Base-by-base conservation (phyloP, 2,329 filamentous ascomycete species). In the Penicillium digitatum region DNA sequence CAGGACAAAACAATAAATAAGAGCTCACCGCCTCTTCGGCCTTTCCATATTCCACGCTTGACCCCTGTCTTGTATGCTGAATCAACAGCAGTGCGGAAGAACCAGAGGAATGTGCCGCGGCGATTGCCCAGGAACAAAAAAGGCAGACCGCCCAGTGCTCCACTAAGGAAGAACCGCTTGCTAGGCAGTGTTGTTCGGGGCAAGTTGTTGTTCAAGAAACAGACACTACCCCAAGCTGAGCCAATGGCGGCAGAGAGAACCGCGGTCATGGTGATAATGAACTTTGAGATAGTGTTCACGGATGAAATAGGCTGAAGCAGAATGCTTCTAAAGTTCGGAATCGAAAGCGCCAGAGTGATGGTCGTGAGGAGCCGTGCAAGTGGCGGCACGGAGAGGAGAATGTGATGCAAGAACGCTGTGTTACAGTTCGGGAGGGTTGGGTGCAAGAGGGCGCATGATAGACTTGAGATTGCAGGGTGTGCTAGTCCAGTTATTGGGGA, bases 51-150 rank as follows among this genome's bases (percentile, higher is more conserved):
- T 1, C 90, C 83, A 32, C 87, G 80, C 84, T 97, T 97, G 52
- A 88, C 84, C n/a, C 92, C 91, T 0, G 95, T 90, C 78, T 95
- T 95, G 90, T 91, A 97, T 43, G 91, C 73, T 35, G 85, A 89
- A 70, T 95, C 89, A 29, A 96, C 79, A 56, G 87, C 90, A n/a
- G 87, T 77, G 2, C 92, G 82, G 29, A 88, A 84, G 60, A 84
- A 86, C 72, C 94, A 94, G 57, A 96, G 66, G 72, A 95, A 95
- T 52, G 89, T 82, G 1, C 81, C 79, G 16, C 88, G 72, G 31
- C 70, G 72, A 38, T 68, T 66, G 11, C 68, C 64, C 2, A 96
- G 75, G 71, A 89, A 89, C 0, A 89, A 89, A 86, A 92, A 96
- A 18, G 74, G 74, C 26, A 94, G 73, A 0, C 94, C 94, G 1